These are phyloP conservation scores for Fonsecaea erecta DNA, from an alignment of 2,329 filamentous ascomycete species.

Conservation along the genomic window DNA sequence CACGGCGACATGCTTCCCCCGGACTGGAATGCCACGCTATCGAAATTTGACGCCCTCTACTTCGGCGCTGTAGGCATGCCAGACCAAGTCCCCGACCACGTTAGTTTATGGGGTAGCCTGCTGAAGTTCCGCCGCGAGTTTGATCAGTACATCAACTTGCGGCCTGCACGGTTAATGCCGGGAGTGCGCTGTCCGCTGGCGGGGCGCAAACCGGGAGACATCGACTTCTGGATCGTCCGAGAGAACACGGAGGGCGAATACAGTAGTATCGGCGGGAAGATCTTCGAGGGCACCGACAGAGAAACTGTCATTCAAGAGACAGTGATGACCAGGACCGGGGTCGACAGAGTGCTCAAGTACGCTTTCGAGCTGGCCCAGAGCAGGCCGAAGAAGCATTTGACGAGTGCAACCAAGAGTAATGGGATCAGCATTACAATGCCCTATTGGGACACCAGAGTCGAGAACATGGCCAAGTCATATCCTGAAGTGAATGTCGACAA, in stretches of 20 bases:
- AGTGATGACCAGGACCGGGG: conserved; percentile 88
- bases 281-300: conserved; percentile 36
- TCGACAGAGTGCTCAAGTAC: conserved; percentile 92
- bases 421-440: conserved; percentile 93
- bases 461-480: conserved; percentile 89
- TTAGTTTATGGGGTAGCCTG: conserved; percentile 62
- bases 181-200: conserved; percentile 58
- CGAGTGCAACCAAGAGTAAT: conserved; percentile 99
- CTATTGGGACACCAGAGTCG: conserved; percentile 41
- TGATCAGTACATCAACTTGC: conserved; percentile 63
- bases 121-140: conserved; percentile 61
- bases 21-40: conserved; percentile 56
- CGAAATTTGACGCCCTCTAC: conserved; percentile 60
- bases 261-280: conserved; percentile 71
- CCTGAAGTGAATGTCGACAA: conserved; percentile 93
- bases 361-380: conserved; percentile 97
- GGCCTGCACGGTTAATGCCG: conserved; percentile 58
- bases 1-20: conserved; percentile 59
- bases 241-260: conserved; percentile 99
- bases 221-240: conserved; percentile 73
- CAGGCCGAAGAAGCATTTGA: conserved; percentile 96
- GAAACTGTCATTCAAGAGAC: conserved; percentile 97
- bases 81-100: conserved; percentile 56
- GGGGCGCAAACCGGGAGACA: conserved; percentile 52
- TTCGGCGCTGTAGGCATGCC: conserved; percentile 62